A percentile compares a stretch with the other conserved stretches of the same genome.
Conservation (phyloP, 1,284 basidiomycete genomes). For the Microbotryomycetes sp. region DNA sequence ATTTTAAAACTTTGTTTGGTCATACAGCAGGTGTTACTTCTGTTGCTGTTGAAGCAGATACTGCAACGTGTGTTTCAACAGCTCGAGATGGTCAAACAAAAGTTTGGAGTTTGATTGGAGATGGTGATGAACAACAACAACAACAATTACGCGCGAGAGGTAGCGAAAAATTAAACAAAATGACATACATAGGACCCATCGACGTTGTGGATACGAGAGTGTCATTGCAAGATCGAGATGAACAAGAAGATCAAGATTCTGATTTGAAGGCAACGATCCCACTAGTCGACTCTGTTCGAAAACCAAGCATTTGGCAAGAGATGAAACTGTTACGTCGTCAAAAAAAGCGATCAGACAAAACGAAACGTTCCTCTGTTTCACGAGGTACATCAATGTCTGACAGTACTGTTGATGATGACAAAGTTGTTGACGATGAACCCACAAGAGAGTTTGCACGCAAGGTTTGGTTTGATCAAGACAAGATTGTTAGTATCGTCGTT, state of each 20-base stretch:
- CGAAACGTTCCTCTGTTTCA: neutral
- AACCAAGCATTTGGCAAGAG: neutral
- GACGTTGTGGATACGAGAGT: neutral
- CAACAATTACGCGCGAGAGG: neutral
- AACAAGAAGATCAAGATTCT: neutral
- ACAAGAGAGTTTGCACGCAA: slow-evolving; percentile 1
- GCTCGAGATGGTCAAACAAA: slow-evolving; percentile 40
- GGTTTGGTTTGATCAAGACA: slow-evolving; percentile 22
- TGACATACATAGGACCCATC: neutral
- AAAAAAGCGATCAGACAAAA: too few relatives aligned
- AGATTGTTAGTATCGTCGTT: slow-evolving; percentile 16
- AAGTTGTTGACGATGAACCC: neutral
- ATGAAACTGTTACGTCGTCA: neutral
- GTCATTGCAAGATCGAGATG: neutral
- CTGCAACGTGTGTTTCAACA: slow-evolving; percentile 37
- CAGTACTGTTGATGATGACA: neutral
- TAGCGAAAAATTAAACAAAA: neutral
- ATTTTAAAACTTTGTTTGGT: slow-evolving; percentile 38
- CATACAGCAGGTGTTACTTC: slow-evolving; percentile 39
- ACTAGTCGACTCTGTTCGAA: neutral
- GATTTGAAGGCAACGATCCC: neutral
- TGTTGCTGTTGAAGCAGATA: slow-evolving; percentile 35
- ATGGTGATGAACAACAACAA: neutral
- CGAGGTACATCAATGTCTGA: neutral
- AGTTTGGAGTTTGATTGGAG: slow-evolving; percentile 36